Evolutionary conservation across 352 stramenopile species (phyloP).

Genomic region (Saprolegnia parasitica): DNA sequence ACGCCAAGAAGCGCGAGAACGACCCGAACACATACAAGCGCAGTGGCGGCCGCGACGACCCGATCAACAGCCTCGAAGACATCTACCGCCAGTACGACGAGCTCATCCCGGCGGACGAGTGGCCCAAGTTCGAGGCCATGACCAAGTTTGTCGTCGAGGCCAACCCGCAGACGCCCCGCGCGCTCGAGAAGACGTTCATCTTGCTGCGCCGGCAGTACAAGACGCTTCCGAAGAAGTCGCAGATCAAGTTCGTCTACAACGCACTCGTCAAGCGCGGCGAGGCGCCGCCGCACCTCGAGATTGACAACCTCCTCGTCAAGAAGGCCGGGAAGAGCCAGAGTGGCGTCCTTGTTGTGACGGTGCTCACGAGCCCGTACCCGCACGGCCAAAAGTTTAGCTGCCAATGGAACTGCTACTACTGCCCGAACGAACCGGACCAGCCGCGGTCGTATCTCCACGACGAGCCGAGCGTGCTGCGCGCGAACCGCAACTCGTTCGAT

Average conservation of each 20-base stretch:
- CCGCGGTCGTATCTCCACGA: constrained; percentile 91
- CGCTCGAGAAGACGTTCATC: constrained; percentile 82
- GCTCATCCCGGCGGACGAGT: constrained; percentile 59
- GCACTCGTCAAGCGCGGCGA: constrained; percentile 63
- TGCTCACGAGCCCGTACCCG: constrained; percentile 90
- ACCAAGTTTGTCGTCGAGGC: constrained; percentile 68
- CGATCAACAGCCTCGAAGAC: constrained; percentile 80
- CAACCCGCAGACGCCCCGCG: constrained; percentile 64
- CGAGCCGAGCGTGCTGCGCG: constrained; percentile 87
- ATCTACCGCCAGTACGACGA: constrained; percentile 85
- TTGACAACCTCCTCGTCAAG: constrained; percentile 83
- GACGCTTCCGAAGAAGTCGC: constrained; percentile 87
- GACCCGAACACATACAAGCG: constrained; percentile 85
- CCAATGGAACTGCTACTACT: constrained; percentile 96
- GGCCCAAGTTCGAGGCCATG: constrained; percentile 76
- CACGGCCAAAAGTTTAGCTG: constrained; percentile 88
- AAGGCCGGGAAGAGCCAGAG: constrained; percentile 88
- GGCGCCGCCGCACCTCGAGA: constrained; percentile 41
- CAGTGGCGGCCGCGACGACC: constrained; percentile 68
- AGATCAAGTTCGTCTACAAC: constrained; percentile 85
- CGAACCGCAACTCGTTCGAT: constrained; percentile 90
- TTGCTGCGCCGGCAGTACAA: constrained; percentile 83
- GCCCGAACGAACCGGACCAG: constrained; percentile 89
- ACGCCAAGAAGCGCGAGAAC: constrained; percentile 41
- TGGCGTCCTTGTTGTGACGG: constrained; percentile 88